These are phyloP conservation scores for Saccharomycopsis sp. DNA, from an alignment of 805 yeast species.

Conservation along the genomic window DNA sequence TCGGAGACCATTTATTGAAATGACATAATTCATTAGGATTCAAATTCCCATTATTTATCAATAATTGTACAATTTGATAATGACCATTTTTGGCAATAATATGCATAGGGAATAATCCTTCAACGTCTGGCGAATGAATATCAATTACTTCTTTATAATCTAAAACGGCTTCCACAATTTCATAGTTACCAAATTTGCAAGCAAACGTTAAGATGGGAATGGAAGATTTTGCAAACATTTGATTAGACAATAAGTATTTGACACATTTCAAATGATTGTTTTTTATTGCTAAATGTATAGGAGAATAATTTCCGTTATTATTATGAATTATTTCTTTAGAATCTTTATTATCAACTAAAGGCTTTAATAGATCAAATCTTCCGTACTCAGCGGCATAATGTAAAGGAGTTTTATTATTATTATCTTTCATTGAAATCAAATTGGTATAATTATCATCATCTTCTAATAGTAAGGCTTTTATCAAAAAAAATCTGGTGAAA, in stretches of 20 bases:
- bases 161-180: slow-evolving; percentile 56
- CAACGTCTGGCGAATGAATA: slow-evolving; percentile 49
- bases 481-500: slow-evolving; percentile 11
- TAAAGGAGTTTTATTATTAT: slow-evolving; percentile 69
- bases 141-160: slow-evolving; percentile 27
- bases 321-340: slow-evolving; percentile 27
- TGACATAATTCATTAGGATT: slow-evolving; percentile 73
- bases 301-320: slow-evolving; percentile 73
- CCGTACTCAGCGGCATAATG: slow-evolving; percentile 75
- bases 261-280: slow-evolving; percentile 50
- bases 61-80: slow-evolving; percentile 50
- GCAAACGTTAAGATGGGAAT: slow-evolving; percentile 62
- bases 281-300: slow-evolving; percentile 69
- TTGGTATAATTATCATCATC: slow-evolving; percentile 18
- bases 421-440: slow-evolving; percentile 40
- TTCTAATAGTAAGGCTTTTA: slow-evolving; percentile 11
- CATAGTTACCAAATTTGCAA: slow-evolving; percentile 71
- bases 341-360: slow-evolving; percentile 27
- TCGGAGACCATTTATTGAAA: slow-evolving; percentile 70
- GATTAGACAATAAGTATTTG: slow-evolving; percentile 33
- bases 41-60: slow-evolving; percentile 58
- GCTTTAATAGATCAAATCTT: slow-evolving; percentile 31
- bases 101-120: slow-evolving; percentile 82
- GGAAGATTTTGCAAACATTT: slow-evolving; percentile 24
- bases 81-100: slow-evolving; percentile 83